Evolutionary conservation across 768 basidiomycete genomes (phyloP).

Genomic region (Suillus ampliporus): DNA sequence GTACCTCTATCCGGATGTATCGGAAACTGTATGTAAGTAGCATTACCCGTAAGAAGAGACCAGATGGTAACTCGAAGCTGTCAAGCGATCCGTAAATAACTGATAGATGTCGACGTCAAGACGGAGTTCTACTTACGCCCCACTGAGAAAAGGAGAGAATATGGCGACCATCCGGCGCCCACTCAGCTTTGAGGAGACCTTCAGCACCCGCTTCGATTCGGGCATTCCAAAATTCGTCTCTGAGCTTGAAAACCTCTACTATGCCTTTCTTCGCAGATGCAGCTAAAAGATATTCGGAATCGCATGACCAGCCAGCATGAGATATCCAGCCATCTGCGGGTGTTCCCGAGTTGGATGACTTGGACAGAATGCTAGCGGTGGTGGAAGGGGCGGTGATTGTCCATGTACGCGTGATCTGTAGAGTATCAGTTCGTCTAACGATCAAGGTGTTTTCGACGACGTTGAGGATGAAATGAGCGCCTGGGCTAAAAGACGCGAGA

Average conservation of each 20-base stretch:
- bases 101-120: constrained; percentile 5
- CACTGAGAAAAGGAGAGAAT: constrained; percentile 92
- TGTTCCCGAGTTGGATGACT: constrained; percentile 29
- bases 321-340: constrained; percentile 57
- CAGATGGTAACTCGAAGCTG: constrained; percentile 89
- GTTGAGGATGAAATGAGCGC: constrained; percentile 85
- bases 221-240: constrained; percentile 79
- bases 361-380: constrained; percentile 50
- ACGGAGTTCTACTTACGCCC: constrained; percentile 66
- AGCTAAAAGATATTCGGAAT: constrained; percentile 86
- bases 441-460: constrained; percentile 81
- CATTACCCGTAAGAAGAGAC: constrained; percentile 75
- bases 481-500: constrained; percentile 85
- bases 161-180: constrained; percentile 85
- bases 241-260: constrained; percentile 79
- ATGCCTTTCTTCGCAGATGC: constrained; percentile 74
- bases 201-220: constrained; percentile 83
- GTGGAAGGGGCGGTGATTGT: constrained; percentile 61
- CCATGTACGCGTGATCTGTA: constrained; percentile 86
- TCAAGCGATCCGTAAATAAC: constrained; percentile 10
- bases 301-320: constrained; percentile 84
- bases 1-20: constrained; percentile 81
- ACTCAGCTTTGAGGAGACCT: constrained; percentile 85
- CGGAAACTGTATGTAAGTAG: constrained; percentile 88
- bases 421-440: constrained; percentile 81